Evolutionary conservation across 2,329 filamentous ascomycete genomes (phyloP).

Genomic region (Pestalotiopsis sp.): DNA sequence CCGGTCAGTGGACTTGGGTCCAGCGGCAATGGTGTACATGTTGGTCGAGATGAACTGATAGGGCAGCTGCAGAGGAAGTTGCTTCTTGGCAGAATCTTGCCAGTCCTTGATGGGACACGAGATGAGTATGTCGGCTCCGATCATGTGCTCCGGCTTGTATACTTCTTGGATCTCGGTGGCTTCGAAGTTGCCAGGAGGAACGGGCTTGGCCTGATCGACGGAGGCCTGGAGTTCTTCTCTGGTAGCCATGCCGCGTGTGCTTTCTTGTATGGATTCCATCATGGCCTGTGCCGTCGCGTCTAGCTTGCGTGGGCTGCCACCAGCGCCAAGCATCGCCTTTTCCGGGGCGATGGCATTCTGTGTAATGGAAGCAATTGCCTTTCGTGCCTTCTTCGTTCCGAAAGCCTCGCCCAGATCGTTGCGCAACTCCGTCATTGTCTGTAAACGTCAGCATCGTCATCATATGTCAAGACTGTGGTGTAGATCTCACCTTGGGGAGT

Average conservation of each 20-base stretch:
- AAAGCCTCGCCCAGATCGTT: constrained; percentile 77
- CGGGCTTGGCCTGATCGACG: constrained; percentile 70
- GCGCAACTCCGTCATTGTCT: constrained; percentile 64
- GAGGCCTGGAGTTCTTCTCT: constrained; percentile 66
- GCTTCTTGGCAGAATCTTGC: constrained; percentile 66
- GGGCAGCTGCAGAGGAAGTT: constrained; percentile 56
- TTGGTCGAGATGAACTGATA: constrained; percentile 70
- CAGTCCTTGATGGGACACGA: constrained; percentile 73
- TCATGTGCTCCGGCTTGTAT: constrained; percentile 67
- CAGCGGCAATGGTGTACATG: constrained; percentile 55
- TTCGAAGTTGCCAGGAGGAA: constrained; percentile 69
- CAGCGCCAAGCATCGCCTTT: constrained; percentile 58
- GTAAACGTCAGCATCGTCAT: constrained; percentile 23
- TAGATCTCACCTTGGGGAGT: constrained; percentile 37
- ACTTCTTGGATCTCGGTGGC: constrained; percentile 72
- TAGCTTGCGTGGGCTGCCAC: constrained; percentile 49
- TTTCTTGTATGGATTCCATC: constrained; percentile 63
- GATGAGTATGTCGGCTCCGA: constrained; percentile 69
- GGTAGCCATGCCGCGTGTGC: constrained; percentile 68
- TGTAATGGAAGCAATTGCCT: constrained; percentile 61
- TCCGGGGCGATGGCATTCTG: constrained; percentile 69
- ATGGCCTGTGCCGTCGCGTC: constrained; percentile 61
- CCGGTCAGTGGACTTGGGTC: constrained; percentile 53
- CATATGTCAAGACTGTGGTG: background rate
- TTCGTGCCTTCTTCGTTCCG: constrained; percentile 84